Conservation (phyloP, 192 early-diverging fungal genomes). For the Entomortierella chlamydospora region DNA sequence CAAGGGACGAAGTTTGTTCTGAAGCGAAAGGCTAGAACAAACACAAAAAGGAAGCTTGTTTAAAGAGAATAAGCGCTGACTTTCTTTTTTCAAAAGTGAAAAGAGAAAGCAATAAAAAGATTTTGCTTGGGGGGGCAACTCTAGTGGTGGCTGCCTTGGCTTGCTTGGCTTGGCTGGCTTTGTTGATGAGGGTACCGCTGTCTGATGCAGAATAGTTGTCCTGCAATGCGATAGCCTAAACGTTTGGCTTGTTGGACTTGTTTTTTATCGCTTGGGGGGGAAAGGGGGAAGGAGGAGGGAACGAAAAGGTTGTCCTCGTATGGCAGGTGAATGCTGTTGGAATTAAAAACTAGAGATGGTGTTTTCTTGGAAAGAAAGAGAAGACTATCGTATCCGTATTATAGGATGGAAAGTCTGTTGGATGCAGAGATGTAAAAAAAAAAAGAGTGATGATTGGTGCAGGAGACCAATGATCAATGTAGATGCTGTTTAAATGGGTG, state of each 20-base stretch:
- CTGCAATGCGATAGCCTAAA: neutral
- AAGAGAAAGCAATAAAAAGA: neutral
- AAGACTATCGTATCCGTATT: slow-evolving; percentile 31
- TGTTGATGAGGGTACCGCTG: slow-evolving; percentile 4
- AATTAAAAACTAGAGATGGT: neutral
- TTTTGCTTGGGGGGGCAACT: neutral
- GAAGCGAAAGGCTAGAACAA: slow-evolving; percentile 21
- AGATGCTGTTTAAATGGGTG: neutral
- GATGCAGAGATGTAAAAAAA: neutral
- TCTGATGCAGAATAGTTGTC: neutral
- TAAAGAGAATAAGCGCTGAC: neutral
- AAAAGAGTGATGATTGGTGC: neutral
- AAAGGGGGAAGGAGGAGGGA: neutral
- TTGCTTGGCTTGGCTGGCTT: slow-evolving; percentile 1
- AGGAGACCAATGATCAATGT: neutral
- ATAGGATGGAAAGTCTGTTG: slow-evolving; percentile 31
- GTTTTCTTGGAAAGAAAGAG: slow-evolving; percentile 29
- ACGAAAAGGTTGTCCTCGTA: slow-evolving; percentile 6
- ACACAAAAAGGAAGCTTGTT: slow-evolving; percentile 9
- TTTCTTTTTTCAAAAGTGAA: slow-evolving; percentile 4
- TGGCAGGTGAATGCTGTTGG: slow-evolving; percentile 4
- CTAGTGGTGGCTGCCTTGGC: neutral
- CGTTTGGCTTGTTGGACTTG: neutral
- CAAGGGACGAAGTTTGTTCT: slow-evolving; percentile 19
- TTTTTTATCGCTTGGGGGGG: neutral